phyloP scores from a whole-genome alignment of 2,329 filamentous ascomycete genomes.

The Amauroascus niger region DNA sequence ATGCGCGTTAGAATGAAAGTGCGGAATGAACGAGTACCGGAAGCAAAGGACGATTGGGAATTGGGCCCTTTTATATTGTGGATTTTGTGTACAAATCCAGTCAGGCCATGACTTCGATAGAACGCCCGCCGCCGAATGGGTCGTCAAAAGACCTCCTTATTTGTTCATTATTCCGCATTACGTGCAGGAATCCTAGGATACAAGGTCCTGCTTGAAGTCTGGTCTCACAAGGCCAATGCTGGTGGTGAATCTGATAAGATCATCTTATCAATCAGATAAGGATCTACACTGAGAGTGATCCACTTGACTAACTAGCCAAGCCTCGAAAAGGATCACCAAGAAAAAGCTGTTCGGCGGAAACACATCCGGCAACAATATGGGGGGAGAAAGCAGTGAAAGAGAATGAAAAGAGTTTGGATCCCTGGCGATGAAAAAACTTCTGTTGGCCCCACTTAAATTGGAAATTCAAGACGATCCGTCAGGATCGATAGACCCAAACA shows the following conservation, averaged over 20 bases:
- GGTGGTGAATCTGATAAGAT: conserved; percentile 5
- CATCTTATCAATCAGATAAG: conserved; percentile 10
- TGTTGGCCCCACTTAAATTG: background rate
- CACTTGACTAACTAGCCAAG: background rate
- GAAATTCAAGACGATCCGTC: background rate
- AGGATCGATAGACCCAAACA: background rate
- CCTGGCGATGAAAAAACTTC: background rate
- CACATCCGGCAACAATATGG: background rate
- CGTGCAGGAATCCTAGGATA: background rate
- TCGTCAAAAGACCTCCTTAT: background rate
- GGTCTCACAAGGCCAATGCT: background rate
- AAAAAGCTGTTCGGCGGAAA: background rate
- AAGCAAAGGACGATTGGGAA: background rate
- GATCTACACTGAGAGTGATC: background rate
- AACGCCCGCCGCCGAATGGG: background rate
- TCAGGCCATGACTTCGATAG: background rate
- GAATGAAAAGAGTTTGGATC: background rate
- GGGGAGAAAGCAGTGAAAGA: background rate
- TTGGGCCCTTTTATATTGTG: background rate
- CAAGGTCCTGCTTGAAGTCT: background rate
- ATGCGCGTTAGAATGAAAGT: background rate
- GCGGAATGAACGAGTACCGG: background rate
- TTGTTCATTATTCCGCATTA: background rate
- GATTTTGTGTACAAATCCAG: background rate
- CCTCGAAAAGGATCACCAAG: background rate